phyloP scores from a whole-genome alignment of 768 basidiomycete species.

The Ramaria sp. region DNA sequence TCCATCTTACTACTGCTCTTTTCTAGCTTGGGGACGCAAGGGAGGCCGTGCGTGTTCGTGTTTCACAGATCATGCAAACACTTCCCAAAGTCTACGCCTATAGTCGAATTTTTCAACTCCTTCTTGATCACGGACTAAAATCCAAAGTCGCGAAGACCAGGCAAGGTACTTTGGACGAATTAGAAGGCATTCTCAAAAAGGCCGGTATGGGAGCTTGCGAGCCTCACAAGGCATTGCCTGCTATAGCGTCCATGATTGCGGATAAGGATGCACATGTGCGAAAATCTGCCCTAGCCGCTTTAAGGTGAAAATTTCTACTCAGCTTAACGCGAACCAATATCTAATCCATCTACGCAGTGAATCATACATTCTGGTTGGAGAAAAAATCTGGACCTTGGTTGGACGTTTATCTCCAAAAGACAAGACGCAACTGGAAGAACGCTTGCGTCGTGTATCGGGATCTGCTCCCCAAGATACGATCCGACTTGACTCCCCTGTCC shows the following conservation, averaged over 20 bases:
- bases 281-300: constrained; percentile 70
- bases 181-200: constrained; percentile 64
- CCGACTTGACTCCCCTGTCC: constrained; percentile 30
- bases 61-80: constrained; percentile 75
- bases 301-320: constrained; percentile 48
- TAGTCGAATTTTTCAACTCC: constrained; percentile 79
- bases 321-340: constrained; percentile 2
- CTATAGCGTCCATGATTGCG: constrained; percentile 67
- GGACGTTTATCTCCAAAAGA: constrained; percentile 74
- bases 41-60: constrained; percentile 68
- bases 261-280: constrained; percentile 87
- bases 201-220: constrained; percentile 79
- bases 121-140: constrained; percentile 82
- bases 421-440: constrained; percentile 86
- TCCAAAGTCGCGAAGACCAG: constrained; percentile 89
- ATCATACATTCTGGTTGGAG: constrained; percentile 72
- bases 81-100: constrained; percentile 88
- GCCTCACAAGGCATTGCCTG: constrained; percentile 67
- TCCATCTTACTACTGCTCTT: background rate
- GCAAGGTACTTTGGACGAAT: constrained; percentile 77
- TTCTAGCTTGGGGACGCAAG: constrained; percentile 84
- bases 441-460: constrained; percentile 70
- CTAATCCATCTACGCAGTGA: constrained; percentile 40
- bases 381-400: constrained; percentile 74
- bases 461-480: constrained; percentile 37